Conservation (phyloP, 345 rosid species). For the Aquilaria malaccensis region DNA sequence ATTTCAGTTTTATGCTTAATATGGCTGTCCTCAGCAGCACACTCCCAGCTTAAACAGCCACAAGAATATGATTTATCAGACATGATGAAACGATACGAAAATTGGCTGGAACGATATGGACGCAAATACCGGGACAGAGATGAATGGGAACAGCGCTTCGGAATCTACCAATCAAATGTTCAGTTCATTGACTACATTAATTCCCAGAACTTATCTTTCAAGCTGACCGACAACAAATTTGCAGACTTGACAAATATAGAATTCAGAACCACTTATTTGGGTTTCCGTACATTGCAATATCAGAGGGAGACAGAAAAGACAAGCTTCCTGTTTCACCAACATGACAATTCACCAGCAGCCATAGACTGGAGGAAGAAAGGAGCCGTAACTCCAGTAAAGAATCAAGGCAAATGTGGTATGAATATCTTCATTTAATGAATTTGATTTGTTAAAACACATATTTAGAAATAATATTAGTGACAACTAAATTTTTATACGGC, state of each 20-base stretch:
- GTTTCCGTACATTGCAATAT: slow-evolving; percentile 18
- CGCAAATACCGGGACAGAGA: slow-evolving; percentile 29
- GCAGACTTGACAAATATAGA: slow-evolving; percentile 81
- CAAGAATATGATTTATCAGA: slow-evolving; percentile 15
- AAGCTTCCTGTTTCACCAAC: not conserved
- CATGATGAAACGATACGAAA: slow-evolving; percentile 40
- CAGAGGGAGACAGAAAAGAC: not conserved
- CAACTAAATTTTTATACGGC: not conserved
- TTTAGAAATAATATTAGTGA: not conserved
- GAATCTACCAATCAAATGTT: slow-evolving; percentile 58
- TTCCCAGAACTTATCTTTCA: slow-evolving; percentile 49
- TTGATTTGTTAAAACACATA: not conserved
- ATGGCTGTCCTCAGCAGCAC: slow-evolving; percentile 25
- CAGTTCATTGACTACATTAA: slow-evolving; percentile 57
- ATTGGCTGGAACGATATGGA: slow-evolving; percentile 40
- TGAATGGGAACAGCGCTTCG: slow-evolving; percentile 51
- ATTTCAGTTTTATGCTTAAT: slow-evolving; percentile 20
- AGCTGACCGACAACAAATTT: slow-evolving; percentile 65
- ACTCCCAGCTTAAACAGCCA: slow-evolving; percentile 2
- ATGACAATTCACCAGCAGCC: slow-evolving; percentile 21
- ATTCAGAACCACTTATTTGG: slow-evolving; percentile 44
- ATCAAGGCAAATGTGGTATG: slow-evolving; percentile 89
- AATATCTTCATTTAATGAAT: slow-evolving; percentile 6
- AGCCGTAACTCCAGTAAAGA: slow-evolving; percentile 70
- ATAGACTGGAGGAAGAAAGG: slow-evolving; percentile 85